Base-by-base conservation (phyloP, 495 filamentous ascomycete genomes). In the Hyaloscypha hepaticicola region DNA sequence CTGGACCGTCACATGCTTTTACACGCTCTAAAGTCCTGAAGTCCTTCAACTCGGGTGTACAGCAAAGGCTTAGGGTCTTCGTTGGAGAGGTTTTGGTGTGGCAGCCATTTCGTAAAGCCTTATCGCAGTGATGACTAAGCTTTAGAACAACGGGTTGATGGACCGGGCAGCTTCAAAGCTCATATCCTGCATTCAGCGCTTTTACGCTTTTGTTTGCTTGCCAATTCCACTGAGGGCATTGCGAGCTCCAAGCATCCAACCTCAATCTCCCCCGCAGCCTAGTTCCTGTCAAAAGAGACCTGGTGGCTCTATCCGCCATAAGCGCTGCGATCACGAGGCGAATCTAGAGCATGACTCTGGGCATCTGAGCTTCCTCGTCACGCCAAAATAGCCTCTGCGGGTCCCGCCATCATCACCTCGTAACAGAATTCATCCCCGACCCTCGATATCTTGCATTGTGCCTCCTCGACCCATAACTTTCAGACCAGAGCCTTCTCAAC, bases 281-380 rank as follows among this genome's bases (percentile, higher is more conserved):
- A 5, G 33, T 24, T 27, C 38, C 4, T 16, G 38, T 45, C 38
- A 16, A 11, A 16, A 2, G 11, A 19, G 11, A 4, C 38, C 19
- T 19, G 11, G 38, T 45, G 38, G 11, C 19, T 45, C 38, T 16
- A 16, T 45, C 50, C 53, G 26, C 25, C 26, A 56, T 62, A 66
- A 58, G 65, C 65, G 53, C 60, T 63, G 22, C 55, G 48, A 63
- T 67, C 65, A 67, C 65, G 60, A 67, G 65, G 60, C 24, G 24
- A 21, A 19, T 55, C 38, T 60, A 29, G 64, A 66, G 65, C 65
- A 63, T 66, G 60, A 63, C 65, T 67, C 60, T 63, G 41, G 50
- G 41, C 60, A 67, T 67, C 60, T 66, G 59, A 67, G 58, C 64
- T 66, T 59, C 60, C 53, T 34, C 33, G 56, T 67, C 65, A 63